These are phyloP conservation scores for Xenoacremonium recifei DNA, from an alignment of 2,329 filamentous ascomycete species.

Conservation along the genomic window DNA sequence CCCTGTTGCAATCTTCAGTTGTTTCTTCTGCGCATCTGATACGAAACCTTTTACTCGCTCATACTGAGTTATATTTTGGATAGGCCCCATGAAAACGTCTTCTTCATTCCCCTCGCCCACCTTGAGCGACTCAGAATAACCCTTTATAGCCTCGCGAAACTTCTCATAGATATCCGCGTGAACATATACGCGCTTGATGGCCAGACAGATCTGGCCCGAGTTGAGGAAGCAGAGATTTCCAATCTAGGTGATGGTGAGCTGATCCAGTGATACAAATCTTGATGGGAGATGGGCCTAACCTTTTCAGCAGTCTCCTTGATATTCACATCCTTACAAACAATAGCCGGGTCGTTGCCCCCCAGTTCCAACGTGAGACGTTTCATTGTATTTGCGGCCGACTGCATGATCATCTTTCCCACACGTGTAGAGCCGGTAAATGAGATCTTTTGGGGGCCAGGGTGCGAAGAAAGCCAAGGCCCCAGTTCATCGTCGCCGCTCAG, in stretches of 20 bases:
- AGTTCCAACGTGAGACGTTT: slow-evolving; percentile 63
- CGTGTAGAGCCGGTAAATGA: slow-evolving; percentile 60
- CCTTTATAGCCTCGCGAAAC: slow-evolving; percentile 41
- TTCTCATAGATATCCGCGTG: slow-evolving; percentile 52
- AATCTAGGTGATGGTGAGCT: slow-evolving; percentile 1
- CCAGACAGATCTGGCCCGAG: slow-evolving; percentile 14
- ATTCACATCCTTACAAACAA: slow-evolving; percentile 46
- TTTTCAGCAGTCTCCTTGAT: slow-evolving; percentile 31
- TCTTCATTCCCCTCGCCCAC: slow-evolving; percentile 42
- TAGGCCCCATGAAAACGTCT: slow-evolving; percentile 47
- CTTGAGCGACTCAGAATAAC: slow-evolving; percentile 44
- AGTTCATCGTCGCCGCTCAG: slow-evolving; percentile 60
- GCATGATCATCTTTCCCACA: slow-evolving; percentile 61
- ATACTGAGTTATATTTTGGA: slow-evolving; percentile 62
- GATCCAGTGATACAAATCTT: no score
- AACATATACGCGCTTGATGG: slow-evolving; percentile 57
- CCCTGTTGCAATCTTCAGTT: not conserved
- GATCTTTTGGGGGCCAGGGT: slow-evolving; percentile 60
- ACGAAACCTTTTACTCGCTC: slow-evolving; percentile 5
- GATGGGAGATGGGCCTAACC: slow-evolving; percentile 24
- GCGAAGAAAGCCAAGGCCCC: slow-evolving; percentile 55
- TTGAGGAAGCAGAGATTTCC: slow-evolving; percentile 4
- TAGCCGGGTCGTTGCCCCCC: slow-evolving; percentile 11
- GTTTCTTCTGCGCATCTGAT: not conserved
- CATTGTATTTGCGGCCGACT: slow-evolving; percentile 49